Evolutionary conservation across 2,329 filamentous ascomycete genomes (phyloP).

Genomic region (Alternaria brassicicola): DNA sequence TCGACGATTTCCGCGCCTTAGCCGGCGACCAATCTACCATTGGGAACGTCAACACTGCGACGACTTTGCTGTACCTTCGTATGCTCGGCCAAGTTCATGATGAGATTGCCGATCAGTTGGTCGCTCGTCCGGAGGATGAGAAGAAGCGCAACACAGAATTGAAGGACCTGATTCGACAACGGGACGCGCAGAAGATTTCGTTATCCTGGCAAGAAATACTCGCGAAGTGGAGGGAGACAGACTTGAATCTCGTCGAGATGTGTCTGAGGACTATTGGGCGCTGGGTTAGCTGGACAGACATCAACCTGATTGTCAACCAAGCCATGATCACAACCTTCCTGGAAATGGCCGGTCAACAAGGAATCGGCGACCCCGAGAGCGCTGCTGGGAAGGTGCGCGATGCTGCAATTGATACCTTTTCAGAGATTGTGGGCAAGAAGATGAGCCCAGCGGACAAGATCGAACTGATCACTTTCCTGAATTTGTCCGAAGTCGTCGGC

Average conservation of each 20-base stretch:
- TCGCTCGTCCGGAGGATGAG: constrained; percentile 78
- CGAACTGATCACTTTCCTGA: constrained; percentile 89
- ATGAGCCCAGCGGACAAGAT: constrained; percentile 95
- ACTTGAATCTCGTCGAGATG: constrained; percentile 79
- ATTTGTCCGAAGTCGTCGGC: constrained; percentile 81
- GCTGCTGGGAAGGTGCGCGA: constrained; percentile 77
- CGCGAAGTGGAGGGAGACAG: constrained; percentile 70
- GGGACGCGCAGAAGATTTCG: constrained; percentile 88
- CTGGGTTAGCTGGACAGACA: constrained; percentile 99
- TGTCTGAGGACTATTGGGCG: constrained; percentile 90
- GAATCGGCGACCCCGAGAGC: constrained; percentile 63
- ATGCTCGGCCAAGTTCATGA: constrained; percentile 91
- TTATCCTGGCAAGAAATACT: constrained; percentile 92
- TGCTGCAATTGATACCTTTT: constrained; percentile 91
- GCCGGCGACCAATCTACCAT: constrained; percentile 66
- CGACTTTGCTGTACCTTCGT: constrained; percentile 85
- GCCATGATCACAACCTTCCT: constrained; percentile 83
- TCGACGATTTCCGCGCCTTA: constrained; percentile 85
- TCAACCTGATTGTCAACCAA: constrained; percentile 84
- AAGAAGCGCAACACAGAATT: constrained; percentile 85
- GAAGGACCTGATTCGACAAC: constrained; percentile 85
- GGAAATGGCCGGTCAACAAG: constrained; percentile 79
- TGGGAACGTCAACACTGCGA: constrained; percentile 71
- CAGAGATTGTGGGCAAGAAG: constrained; percentile 96
- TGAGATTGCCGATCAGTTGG: constrained; percentile 91